phyloP scores from a whole-genome alignment of 2,329 filamentous ascomycete species.

The Phialophora chinensis region DNA sequence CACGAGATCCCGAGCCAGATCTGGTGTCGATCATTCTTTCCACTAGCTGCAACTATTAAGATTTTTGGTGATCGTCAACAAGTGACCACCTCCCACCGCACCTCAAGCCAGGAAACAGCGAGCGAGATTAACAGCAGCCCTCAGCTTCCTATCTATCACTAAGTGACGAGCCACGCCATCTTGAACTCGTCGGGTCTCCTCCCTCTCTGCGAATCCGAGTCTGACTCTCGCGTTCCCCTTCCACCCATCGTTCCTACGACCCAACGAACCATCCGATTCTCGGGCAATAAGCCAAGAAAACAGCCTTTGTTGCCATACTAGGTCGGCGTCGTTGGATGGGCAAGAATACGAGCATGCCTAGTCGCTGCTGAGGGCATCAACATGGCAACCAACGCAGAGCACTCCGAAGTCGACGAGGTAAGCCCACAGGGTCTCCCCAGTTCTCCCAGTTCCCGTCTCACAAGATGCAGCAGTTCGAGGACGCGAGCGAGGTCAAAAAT shows the following conservation, averaged over 20 bases:
- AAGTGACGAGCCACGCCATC: neutral
- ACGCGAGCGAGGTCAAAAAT: slow-evolving; percentile 63
- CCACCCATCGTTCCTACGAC: neutral
- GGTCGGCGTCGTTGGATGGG: neutral
- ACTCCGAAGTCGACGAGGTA: slow-evolving; percentile 53
- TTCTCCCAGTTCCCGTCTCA: slow-evolving; percentile 21
- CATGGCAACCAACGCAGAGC: slow-evolving; percentile 46
- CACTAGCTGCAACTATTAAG: neutral
- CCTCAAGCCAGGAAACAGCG: neutral
- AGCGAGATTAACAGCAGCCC: neutral
- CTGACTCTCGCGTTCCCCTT: neutral
- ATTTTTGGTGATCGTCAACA: neutral
- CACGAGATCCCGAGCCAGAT: slow-evolving; percentile 9
- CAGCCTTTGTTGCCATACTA: neutral
- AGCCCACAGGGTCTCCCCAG: slow-evolving; percentile 3
- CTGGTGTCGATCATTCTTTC: slow-evolving; percentile 14
- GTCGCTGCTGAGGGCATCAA: slow-evolving; percentile 19
- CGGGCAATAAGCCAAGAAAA: neutral
- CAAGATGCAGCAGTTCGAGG: slow-evolving; percentile 78
- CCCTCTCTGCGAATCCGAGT: neutral
- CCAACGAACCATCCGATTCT: neutral
- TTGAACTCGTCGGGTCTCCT: neutral
- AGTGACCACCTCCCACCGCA: neutral
- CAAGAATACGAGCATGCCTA: slow-evolving; percentile 11
- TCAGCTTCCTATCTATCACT: neutral